Percentiles rank a stretch among this genome's conserved stretches.
phyloP scores from a whole-genome alignment of 2,329 filamentous ascomycete species.

The Scedosporium minutisporum region DNA sequence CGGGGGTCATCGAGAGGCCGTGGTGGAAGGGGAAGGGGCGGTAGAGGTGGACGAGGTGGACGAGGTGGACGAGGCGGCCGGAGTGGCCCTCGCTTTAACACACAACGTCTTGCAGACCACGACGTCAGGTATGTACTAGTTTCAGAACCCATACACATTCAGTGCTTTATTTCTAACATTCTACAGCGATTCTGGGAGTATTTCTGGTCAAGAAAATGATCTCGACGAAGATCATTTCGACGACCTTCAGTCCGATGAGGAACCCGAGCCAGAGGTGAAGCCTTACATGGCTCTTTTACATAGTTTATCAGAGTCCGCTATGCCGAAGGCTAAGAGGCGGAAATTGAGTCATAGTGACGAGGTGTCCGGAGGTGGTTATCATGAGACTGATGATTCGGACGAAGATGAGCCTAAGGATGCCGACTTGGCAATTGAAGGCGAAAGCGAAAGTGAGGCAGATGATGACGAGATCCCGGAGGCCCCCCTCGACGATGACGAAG shows the following conservation, averaged over 20 bases:
- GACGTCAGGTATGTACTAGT: conserved; percentile 19
- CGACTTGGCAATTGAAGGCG: conserved; percentile 19
- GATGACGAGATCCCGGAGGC: conserved; percentile 24
- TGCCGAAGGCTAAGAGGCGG: conserved; percentile 43
- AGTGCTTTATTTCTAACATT: not conserved
- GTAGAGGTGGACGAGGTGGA: conserved; percentile 23
- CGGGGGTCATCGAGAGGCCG: conserved; percentile 9
- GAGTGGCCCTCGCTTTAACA: conserved; percentile 32
- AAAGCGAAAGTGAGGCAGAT: conserved; percentile 29
- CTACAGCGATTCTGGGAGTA: conserved; percentile 6
- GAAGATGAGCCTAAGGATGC: conserved; percentile 20
- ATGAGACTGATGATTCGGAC: conserved; percentile 12
- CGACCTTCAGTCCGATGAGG: conserved; percentile 27
- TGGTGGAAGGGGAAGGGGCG: conserved; percentile 15
- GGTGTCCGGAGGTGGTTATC: conserved; percentile 13
- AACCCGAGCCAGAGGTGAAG: conserved; percentile 31
- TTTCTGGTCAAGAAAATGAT: conserved; percentile 12
- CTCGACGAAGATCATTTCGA: not conserved
- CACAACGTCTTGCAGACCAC: conserved; percentile 33
- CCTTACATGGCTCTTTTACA: conserved; percentile 51
- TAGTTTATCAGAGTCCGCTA: conserved; percentile 36
- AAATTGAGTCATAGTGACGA: conserved; percentile 37
- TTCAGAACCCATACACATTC: not conserved
- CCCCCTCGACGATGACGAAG: conserved; percentile 38
- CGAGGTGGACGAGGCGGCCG: conserved; percentile 20